These are phyloP conservation scores for Thoreauomyces humboldtii DNA, from an alignment of 192 early-diverging fungal species.

Conservation along the genomic window DNA sequence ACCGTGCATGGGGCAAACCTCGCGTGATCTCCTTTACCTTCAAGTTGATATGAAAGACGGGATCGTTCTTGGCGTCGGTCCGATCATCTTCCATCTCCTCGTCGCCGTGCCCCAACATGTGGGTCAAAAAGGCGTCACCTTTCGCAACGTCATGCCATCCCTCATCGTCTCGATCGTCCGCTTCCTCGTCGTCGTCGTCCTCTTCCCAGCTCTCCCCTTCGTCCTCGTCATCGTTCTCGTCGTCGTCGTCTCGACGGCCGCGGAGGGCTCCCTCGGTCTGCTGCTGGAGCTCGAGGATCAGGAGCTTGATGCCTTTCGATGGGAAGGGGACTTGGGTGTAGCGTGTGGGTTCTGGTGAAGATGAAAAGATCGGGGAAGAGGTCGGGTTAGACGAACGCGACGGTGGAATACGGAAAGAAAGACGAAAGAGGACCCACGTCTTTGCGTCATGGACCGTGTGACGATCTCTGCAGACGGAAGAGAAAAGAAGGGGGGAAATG, in stretches of 20 bases:
- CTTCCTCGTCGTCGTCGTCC: not conserved
- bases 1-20: too few species aligned
- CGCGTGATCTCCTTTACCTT: constrained; percentile 29
- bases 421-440: constrained; percentile 28
- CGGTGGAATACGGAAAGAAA: not conserved
- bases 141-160: constrained; percentile 62
- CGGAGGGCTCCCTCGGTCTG: constrained; percentile 61
- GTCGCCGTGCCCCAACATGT: not conserved
- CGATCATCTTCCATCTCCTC: constrained; percentile 18
- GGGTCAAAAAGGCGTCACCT: not conserved
- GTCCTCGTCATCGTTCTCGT: constrained; percentile 47
- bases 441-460: constrained; percentile 53
- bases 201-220: constrained; percentile 15
- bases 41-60: constrained; percentile 32
- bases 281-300: constrained; percentile 76
- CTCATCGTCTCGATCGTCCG: constrained; percentile 37
- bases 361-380: not conserved
- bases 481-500: not conserved
- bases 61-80: constrained; percentile 27
- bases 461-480: constrained; percentile 43
- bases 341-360: constrained; percentile 66
- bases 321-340: constrained; percentile 75
- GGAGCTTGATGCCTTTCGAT: constrained; percentile 82
- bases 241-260: constrained; percentile 52
- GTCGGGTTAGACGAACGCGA: not conserved